Conservation (phyloP, 129 eudicot genomes). For the Mikania micrantha region DNA sequence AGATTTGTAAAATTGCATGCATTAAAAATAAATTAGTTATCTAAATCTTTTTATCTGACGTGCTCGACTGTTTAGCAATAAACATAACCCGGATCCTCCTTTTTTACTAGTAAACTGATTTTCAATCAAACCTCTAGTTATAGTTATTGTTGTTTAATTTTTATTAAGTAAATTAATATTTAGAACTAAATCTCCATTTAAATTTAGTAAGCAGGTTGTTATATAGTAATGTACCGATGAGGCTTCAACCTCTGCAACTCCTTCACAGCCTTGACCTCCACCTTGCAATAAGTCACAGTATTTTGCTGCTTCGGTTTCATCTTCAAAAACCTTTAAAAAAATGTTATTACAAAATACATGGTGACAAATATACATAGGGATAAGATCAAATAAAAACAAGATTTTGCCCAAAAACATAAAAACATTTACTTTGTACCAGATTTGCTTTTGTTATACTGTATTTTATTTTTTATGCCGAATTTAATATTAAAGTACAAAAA, state of each 20-base stretch:
- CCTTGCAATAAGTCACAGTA: conserved; percentile 94
- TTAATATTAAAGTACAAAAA: too few species aligned
- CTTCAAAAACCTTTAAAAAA: conserved; percentile 78
- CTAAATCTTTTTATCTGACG: background rate
- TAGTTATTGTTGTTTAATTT: background rate
- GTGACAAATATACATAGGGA: conserved; percentile 6
- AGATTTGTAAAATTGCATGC: background rate
- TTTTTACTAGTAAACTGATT: background rate
- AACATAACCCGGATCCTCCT: background rate
- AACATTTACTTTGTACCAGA: too few species aligned
- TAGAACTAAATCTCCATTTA: background rate
- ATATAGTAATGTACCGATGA: conserved; percentile 48
- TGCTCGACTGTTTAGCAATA: background rate
- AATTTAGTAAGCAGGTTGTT: background rate
- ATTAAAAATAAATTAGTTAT: background rate
- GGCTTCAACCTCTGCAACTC: conserved; percentile 95
- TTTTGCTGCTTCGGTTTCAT: conserved; percentile 82
- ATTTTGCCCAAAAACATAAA: too few species aligned
- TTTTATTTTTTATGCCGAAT: too few species aligned
- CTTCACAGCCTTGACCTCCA: conserved; percentile 97
- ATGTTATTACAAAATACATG: background rate
- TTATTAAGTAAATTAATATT: background rate
- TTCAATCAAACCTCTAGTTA: background rate
- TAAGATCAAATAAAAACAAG: too few species aligned
- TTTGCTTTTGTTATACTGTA: too few species aligned